phyloP scores from a whole-genome alignment of 2,329 filamentous ascomycete genomes.

The Didymella lethalis region DNA sequence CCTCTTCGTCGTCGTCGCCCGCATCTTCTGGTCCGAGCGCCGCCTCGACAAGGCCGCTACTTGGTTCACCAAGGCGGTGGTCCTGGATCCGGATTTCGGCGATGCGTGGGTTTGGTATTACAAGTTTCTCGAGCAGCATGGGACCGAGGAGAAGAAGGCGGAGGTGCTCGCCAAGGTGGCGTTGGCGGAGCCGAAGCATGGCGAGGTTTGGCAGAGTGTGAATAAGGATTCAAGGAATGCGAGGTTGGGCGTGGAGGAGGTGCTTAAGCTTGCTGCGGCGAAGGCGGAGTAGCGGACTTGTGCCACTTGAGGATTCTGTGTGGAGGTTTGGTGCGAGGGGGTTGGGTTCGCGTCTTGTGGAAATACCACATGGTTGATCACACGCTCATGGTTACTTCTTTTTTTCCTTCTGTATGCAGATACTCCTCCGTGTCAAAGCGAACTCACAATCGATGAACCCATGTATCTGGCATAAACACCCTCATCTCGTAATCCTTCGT shows the following conservation, averaged over 20 bases:
- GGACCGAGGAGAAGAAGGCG: conserved; percentile 87
- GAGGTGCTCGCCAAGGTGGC: conserved; percentile 85
- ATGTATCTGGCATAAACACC: no score
- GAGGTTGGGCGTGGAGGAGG: conserved; percentile 76
- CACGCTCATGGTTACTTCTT: no score
- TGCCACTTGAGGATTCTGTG: neutral
- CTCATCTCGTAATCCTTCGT: neutral
- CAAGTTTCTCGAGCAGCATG: conserved; percentile 90
- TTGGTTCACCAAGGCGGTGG: conserved; percentile 96
- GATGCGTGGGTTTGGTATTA: conserved; percentile 99
- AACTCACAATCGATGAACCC: no score
- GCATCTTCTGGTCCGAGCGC: conserved; percentile 95
- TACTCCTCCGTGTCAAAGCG: no score
- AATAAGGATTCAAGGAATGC: conserved; percentile 88
- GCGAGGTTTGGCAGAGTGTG: conserved; percentile 87
- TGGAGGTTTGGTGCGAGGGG: neutral
- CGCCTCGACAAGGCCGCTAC: conserved; percentile 91
- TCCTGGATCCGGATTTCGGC: conserved; percentile 84
- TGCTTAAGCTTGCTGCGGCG: conserved; percentile 79
- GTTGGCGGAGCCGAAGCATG: conserved; percentile 86
- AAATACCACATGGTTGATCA: neutral
- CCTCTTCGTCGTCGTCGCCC: conserved; percentile 88
- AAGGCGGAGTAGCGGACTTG: conserved; percentile 54
- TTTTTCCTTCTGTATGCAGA: no score
- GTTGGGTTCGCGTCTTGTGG: neutral